Conservation (phyloP, 495 filamentous ascomycete genomes). For the Neurospora sp. region DNA sequence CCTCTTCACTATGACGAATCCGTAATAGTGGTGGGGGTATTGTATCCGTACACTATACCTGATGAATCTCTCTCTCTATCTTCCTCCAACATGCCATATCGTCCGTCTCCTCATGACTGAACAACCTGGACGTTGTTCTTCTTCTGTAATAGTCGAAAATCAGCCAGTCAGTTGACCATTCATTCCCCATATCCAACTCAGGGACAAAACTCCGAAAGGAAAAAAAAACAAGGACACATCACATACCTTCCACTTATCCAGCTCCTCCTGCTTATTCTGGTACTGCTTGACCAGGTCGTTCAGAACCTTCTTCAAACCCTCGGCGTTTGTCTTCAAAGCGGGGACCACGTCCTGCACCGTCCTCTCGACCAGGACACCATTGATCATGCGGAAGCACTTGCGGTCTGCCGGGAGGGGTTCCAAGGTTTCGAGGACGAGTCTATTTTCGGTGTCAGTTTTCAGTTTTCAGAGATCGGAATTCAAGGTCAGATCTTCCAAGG, state of each 20-base stretch:
- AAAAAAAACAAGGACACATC: neutral
- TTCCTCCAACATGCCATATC: neutral
- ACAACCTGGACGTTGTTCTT: constrained; percentile 99
- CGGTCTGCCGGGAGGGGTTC: constrained; percentile 72
- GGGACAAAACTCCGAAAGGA: neutral
- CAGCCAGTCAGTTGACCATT: neutral
- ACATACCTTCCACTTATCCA: constrained; percentile 97
- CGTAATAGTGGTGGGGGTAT: neutral
- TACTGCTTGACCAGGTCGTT: constrained; percentile 96
- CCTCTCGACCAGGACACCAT: constrained; percentile 88
- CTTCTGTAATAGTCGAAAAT: constrained; percentile 51
- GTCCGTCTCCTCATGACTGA: constrained; percentile 41
- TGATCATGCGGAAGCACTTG: constrained; percentile 98
- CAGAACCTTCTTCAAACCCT: constrained; percentile 90
- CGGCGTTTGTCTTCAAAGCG: constrained; percentile 84
- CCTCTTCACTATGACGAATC: neutral
- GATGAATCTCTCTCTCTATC: neutral
- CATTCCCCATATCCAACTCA: neutral
- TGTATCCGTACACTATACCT: neutral
- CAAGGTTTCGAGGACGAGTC: constrained; percentile 92
- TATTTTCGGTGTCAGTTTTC: constrained; percentile 24
- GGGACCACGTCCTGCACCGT: constrained; percentile 88
- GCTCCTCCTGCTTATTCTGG: constrained; percentile 83
- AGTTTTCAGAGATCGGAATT: neutral
- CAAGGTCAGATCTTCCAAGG: constrained; percentile 1